Evolutionary conservation across 345 rosid species (phyloP).

Genomic region (Dimocarpus longan): DNA sequence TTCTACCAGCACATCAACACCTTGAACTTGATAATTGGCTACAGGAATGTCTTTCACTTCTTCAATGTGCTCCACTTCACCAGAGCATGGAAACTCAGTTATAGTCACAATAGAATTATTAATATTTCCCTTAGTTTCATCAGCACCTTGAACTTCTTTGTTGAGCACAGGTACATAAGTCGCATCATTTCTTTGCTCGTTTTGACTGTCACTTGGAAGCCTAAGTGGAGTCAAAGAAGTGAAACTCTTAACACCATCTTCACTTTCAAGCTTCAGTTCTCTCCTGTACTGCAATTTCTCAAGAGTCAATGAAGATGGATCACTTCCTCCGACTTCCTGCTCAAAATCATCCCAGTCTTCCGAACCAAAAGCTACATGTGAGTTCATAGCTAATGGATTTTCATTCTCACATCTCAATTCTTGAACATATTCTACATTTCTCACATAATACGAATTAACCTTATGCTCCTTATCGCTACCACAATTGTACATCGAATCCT

Average conservation of each 20-base stretch:
- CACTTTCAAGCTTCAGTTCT: constrained; percentile 33
- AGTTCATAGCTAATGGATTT: constrained; percentile 68
- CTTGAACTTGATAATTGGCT: constrained; percentile 36
- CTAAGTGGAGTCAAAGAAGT: constrained; percentile 20
- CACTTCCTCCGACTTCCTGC: constrained; percentile 51
- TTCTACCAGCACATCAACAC: constrained; percentile 23
- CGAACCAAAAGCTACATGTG: constrained; percentile 85
- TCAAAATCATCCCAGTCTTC: constrained; percentile 92
- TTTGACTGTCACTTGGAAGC: constrained; percentile 33
- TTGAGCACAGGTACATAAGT: constrained; percentile 23
- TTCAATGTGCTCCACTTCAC: constrained; percentile 36
- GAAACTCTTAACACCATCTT: constrained; percentile 20
- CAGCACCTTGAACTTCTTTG: constrained; percentile 31
- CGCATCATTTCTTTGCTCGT: constrained; percentile 31
- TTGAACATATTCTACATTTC: constrained; percentile 20
- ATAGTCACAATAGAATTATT: constrained; percentile 24
- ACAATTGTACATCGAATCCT: constrained; percentile 57
- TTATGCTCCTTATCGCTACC: constrained; percentile 54
- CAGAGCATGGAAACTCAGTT: constrained; percentile 26
- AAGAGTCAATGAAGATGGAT: constrained; percentile 39
- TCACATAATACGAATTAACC: constrained; percentile 31
- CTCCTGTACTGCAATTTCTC: constrained; percentile 32
- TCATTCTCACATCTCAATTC: constrained; percentile 36
- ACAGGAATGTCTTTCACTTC: constrained; percentile 42
- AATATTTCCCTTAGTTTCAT: constrained; percentile 29